Evolutionary conservation across 2,329 filamentous ascomycete genomes (phyloP).

Genomic region (Aspergillus puulaauensis): DNA sequence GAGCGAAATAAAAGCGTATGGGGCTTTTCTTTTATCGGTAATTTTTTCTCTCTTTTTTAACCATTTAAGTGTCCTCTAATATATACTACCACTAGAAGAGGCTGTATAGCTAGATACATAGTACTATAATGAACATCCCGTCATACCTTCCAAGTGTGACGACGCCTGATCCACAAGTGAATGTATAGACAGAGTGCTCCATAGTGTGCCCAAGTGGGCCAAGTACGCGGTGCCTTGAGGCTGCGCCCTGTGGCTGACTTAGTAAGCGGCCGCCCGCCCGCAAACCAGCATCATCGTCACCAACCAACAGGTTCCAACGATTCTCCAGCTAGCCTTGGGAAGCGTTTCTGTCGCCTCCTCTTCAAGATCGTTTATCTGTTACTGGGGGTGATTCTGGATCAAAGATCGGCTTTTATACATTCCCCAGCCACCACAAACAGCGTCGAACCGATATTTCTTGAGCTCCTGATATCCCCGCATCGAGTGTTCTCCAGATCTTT

Average conservation of each 20-base stretch:
- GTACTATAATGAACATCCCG: background rate
- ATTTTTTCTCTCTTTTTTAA: background rate
- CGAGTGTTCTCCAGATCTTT: constrained; percentile 9
- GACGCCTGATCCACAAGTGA: background rate
- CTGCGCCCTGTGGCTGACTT: constrained; percentile 6
- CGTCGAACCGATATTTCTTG: background rate
- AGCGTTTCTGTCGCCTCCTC: background rate
- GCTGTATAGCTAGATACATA: background rate
- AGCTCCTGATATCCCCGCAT: constrained; percentile 14
- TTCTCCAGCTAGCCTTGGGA: constrained; percentile 5
- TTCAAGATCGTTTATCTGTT: background rate
- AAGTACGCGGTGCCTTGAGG: background rate
- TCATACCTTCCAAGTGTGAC: background rate
- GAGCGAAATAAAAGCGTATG: constrained; percentile 13
- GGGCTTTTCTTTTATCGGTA: background rate
- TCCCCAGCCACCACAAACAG: background rate
- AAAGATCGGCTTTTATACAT: too few species aligned
- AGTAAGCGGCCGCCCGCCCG: constrained; percentile 17
- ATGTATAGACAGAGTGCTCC: background rate
- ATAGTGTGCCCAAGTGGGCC: background rate
- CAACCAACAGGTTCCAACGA: constrained; percentile 23
- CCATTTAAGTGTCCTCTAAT: background rate
- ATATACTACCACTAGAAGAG: background rate
- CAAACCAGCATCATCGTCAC: constrained; percentile 14
- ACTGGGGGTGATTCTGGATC: background rate